These are phyloP conservation scores for Cyclotella choctawhatcheeana DNA, from an alignment of 108 stramenopile genomes.

Conservation along the genomic window DNA sequence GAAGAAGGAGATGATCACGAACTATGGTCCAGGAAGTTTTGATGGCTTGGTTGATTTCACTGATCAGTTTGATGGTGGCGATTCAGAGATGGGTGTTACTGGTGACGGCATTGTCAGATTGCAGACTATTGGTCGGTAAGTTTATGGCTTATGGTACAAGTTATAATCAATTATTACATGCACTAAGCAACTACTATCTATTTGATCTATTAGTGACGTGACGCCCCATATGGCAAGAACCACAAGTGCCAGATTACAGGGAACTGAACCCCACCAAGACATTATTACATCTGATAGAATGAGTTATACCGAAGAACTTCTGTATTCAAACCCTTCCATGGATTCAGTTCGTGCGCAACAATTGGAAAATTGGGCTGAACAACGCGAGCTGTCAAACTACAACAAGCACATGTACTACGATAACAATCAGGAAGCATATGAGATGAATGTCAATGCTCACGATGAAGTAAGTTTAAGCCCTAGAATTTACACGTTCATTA, in stretches of 20 bases:
- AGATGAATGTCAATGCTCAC: not conserved
- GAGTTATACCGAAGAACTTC: constrained; percentile 73
- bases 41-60: constrained; percentile 61
- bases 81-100: constrained; percentile 82
- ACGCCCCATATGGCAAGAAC: constrained; percentile 43
- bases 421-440: constrained; percentile 8
- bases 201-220: constrained; percentile 25
- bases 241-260: constrained; percentile 20
- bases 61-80: constrained; percentile 81
- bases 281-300: constrained; percentile 39
- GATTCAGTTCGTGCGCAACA: constrained; percentile 77
- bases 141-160: not conserved
- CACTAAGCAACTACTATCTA: too few relatives aligned
- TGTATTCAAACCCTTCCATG: constrained; percentile 49
- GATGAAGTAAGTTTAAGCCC: constrained; percentile 16
- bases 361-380: constrained; percentile 85
- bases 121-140: constrained; percentile 45
- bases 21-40: constrained; percentile 64
- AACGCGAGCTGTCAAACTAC: constrained; percentile 66
- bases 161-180: not conserved
- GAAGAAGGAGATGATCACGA: constrained; percentile 54
- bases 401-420: constrained; percentile 43
- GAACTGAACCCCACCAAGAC: constrained; percentile 9
- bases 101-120: constrained; percentile 73
- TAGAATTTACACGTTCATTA: not conserved